Base-by-base conservation (phyloP, 768 basidiomycete genomes). In the Leccinum imitatum region DNA sequence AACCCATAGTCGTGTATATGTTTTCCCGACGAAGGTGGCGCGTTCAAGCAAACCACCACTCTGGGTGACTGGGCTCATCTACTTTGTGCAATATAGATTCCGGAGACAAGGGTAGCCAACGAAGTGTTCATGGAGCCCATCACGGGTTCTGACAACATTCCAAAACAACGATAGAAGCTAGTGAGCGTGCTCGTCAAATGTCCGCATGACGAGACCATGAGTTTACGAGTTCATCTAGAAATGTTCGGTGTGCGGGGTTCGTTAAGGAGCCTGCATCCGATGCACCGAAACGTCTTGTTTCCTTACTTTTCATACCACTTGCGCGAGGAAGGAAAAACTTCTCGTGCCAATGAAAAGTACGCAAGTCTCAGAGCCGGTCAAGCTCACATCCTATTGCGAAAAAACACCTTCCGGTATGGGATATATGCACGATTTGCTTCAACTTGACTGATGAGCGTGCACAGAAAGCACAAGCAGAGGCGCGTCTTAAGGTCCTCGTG, bases 111-210 rank as follows among this genome's bases (percentile, higher is more conserved):
- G 23, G 92, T 98, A 2, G 88, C 88, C 19, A 98, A 98, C 72
- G 89, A 94, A 46, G 90, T 94, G 14, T 97, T 98, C 71, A 98
- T 98, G 97, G 97, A 98, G 69, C 97, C 97, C 13, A 87, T 99
- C 30, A 91, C 93, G 4, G 93, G 92, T 4, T 82, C 93, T 0
- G 93, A 97, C 54, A 84, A 79, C 62, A 90, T 99, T 50, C 86
- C 89, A 1, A 98, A 95, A 70, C 87, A 86, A 66, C 81, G 96
- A 9, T 97, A 95, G 96, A 97, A 90, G 74, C 81, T 99, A 67
- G 95, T 97, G 59, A 68, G 93, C 74, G 30, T 67, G n/a, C 25
- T 46, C 13, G 58, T 53, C 41, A 14, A 17, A 6, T 56, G 19
- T 52, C 25, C 54, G 62, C 27, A 7, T 54, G 14, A 1, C n/a